These are phyloP conservation scores for Penicillium salamii DNA, from an alignment of 495 filamentous ascomycete genomes.

Conservation along the genomic window DNA sequence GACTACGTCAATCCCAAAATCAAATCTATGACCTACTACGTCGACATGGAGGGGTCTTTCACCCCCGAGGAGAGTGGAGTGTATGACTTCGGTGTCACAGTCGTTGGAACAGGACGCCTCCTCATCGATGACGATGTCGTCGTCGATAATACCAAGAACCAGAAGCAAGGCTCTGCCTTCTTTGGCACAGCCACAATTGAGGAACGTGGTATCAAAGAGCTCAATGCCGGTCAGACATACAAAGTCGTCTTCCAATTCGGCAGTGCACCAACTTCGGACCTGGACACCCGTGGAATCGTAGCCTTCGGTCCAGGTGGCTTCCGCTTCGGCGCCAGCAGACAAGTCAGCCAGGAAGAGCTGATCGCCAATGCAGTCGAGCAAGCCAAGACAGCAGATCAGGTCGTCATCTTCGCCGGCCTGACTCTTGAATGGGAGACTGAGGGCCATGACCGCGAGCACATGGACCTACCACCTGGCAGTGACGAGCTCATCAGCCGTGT, in stretches of 20 bases:
- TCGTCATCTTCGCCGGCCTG: constrained; percentile 75
- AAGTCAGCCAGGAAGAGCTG: constrained; percentile 63
- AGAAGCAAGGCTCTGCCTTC: constrained; percentile 59
- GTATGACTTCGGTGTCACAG: constrained; percentile 75
- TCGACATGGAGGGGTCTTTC: constrained; percentile 58
- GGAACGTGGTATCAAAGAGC: constrained; percentile 52
- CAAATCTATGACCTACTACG: constrained; percentile 52
- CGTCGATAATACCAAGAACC: constrained; percentile 65
- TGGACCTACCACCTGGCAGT: constrained; percentile 77
- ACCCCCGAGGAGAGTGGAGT: constrained; percentile 59
- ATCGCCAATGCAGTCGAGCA: constrained; percentile 60
- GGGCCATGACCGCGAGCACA: constrained; percentile 77
- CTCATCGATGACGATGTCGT: constrained; percentile 66
- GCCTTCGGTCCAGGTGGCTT: constrained; percentile 68
- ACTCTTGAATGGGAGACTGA: constrained; percentile 89
- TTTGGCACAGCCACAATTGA: constrained; percentile 60
- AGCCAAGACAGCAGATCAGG: constrained; percentile 66
- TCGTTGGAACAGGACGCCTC: constrained; percentile 69
- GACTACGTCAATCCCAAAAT: constrained; percentile 62
- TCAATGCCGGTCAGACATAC: constrained; percentile 60
- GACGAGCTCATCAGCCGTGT: constrained; percentile 72
- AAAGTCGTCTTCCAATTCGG: constrained; percentile 62
- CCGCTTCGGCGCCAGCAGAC: constrained; percentile 72
- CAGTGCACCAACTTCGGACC: constrained; percentile 58
- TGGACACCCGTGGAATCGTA: constrained; percentile 49